A percentile compares a stretch with the other conserved stretches of the same genome.
Evolutionary conservation across 1,139 yeast species (phyloP).

Genomic region (Kluyveromyces sp.): DNA sequence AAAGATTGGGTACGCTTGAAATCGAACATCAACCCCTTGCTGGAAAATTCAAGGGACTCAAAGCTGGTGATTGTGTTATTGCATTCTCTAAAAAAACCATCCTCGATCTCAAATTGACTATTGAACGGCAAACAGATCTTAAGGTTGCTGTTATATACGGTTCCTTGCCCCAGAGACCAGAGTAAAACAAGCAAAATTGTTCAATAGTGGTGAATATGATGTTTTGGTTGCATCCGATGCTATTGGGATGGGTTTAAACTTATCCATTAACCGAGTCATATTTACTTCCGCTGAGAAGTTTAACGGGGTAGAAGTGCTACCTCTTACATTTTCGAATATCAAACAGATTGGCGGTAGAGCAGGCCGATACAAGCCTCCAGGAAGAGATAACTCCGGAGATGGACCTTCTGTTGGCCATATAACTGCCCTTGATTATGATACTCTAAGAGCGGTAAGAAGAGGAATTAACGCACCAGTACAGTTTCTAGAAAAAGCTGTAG

Average conservation of each 20-base stretch:
- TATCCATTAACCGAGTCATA: constrained; percentile 71
- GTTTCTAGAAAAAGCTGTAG: constrained; percentile 45
- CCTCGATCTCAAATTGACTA: constrained; percentile 52
- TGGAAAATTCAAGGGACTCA: constrained; percentile 33
- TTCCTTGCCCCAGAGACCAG: constrained; percentile 95
- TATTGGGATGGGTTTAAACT: constrained; percentile 92
- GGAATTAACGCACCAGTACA: constrained; percentile 42
- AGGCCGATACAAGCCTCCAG: constrained; percentile 55
- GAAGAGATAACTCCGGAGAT: constrained; percentile 10
- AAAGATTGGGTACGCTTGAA: constrained; percentile 64
- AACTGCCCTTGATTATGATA: constrained; percentile 42
- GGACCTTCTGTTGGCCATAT: constrained; percentile 45
- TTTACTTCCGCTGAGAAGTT: constrained; percentile 64
- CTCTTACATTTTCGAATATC: constrained; percentile 54
- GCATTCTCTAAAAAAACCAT: constrained; percentile 75
- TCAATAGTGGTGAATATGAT: constrained; percentile 70
- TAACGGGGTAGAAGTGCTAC: constrained; percentile 49
- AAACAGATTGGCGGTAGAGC: constrained; percentile 98
- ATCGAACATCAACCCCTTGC: constrained; percentile 41
- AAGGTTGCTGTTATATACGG: constrained; percentile 92
- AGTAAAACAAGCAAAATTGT: constrained; percentile 69
- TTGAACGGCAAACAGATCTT: constrained; percentile 52
- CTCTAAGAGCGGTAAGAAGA: constrained; percentile 37
- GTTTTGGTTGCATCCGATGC: constrained; percentile 93
- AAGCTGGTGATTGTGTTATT: constrained; percentile 81